A percentile compares a stretch with the other conserved stretches of the same genome.
These are phyloP conservation scores for Aspergillus carlsbadensis DNA, from an alignment of 495 filamentous ascomycete species.

Conservation along the genomic window DNA sequence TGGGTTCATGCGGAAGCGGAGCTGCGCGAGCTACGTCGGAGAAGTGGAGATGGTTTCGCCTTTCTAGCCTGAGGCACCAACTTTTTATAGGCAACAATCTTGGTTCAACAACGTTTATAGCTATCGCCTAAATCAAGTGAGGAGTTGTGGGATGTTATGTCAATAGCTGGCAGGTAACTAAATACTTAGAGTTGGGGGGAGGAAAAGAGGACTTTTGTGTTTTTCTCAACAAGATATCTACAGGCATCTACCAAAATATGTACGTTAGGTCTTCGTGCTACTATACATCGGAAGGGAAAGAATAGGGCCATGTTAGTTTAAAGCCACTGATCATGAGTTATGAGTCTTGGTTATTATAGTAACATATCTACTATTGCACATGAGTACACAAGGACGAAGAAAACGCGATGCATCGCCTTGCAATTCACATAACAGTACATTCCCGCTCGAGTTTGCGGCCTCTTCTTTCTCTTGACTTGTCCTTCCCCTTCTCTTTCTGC, in stretches of 20 bases:
- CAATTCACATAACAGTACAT: slow-evolving; percentile 45
- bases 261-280: neutral
- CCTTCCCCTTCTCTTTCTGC: slow-evolving; percentile 32
- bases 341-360: neutral
- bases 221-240: no score
- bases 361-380: neutral
- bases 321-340: neutral
- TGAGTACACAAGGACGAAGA: neutral
- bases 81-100: no score
- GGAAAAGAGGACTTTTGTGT: no score
- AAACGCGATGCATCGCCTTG: slow-evolving; percentile 1
- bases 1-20: neutral
- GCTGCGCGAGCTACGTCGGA: slow-evolving; percentile 6
- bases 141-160: no score
- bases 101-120: no score
- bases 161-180: no score
- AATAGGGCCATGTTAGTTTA: no score
- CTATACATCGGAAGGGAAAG: no score
- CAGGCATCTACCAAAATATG: neutral
- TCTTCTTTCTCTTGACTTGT: slow-evolving; percentile 47
- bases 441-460: slow-evolving; percentile 64
- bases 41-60: neutral
- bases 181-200: no score
- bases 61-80: slow-evolving; percentile 1
- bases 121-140: no score